Conservation (phyloP, 116 monocot genomes). For the Trichopus zeylanicus region DNA sequence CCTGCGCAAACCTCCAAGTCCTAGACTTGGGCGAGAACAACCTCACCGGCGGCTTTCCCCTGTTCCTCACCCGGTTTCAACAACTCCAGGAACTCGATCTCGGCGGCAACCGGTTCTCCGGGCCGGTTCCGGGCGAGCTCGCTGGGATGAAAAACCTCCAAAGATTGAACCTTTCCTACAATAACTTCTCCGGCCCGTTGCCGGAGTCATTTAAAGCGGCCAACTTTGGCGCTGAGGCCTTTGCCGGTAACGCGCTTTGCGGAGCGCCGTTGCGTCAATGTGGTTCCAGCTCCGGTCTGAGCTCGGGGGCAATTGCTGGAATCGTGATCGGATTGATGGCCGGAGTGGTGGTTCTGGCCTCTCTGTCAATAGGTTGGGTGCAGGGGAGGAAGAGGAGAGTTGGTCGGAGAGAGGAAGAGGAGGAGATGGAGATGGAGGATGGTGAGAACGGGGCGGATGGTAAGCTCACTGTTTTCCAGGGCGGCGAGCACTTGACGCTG, state of each 20-base stretch:
- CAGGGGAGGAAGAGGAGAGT: constrained; percentile 57
- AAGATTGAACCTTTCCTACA: constrained; percentile 64
- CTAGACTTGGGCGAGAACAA: constrained; percentile 50
- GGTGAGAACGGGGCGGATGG: constrained; percentile 36
- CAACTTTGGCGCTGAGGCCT: constrained; percentile 38
- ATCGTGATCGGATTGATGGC: constrained; percentile 77
- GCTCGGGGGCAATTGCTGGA: constrained; percentile 58
- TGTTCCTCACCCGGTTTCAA: constrained; percentile 38
- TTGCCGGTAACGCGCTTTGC: constrained; percentile 56
- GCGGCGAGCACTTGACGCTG: constrained; percentile 77
- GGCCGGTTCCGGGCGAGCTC: constrained; percentile 38
- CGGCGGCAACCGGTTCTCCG: constrained; percentile 42
- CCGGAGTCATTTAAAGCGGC: constrained; percentile 20
- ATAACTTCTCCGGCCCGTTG: constrained; percentile 65
- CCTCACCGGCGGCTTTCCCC: constrained; percentile 49
- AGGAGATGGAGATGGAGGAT: constrained; percentile 17
- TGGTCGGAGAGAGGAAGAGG: constrained; percentile 16
- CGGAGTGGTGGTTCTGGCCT: constrained; percentile 57
- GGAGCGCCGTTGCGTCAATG: constrained; percentile 50
- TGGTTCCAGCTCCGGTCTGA: constrained; percentile 14
- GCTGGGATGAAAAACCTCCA: constrained; percentile 22
- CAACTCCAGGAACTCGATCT: constrained; percentile 51
- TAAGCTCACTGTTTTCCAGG: constrained; percentile 62
- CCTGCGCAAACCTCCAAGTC: constrained; percentile 32
- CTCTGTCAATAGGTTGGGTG: constrained; percentile 50